phyloP scores from a whole-genome alignment of 768 basidiomycete genomes.

The Suillus paluster region DNA sequence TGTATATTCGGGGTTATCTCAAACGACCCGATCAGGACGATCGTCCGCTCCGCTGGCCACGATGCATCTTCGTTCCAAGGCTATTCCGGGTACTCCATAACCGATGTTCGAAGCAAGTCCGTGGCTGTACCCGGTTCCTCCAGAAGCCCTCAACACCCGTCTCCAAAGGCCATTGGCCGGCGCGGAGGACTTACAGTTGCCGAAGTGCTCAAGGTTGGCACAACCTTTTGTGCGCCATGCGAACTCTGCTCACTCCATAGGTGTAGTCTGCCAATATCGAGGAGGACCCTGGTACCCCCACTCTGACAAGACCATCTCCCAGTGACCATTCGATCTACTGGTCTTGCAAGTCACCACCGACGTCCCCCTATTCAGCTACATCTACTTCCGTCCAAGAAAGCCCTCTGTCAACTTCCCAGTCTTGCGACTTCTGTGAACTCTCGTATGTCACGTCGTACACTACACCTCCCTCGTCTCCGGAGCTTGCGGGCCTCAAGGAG shows the following conservation, averaged over 20 bases:
- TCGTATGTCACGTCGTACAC: constrained; percentile 36
- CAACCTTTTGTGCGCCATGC: too few relatives aligned
- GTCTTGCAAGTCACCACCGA: constrained; percentile 15
- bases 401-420: constrained; percentile 13
- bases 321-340: constrained; percentile 12
- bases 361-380: constrained; percentile 1
- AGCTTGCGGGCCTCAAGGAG: constrained; percentile 11
- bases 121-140: background rate
- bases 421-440: constrained; percentile 34
- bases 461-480: constrained; percentile 34
- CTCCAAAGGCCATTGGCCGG: constrained; percentile 23
- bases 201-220: constrained; percentile 12
- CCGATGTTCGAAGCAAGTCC: background rate
- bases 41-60: too few relatives aligned
- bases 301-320: constrained; percentile 2
- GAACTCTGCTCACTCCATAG: background rate
- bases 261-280: background rate
- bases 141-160: constrained; percentile 11
- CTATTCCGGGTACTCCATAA: background rate
- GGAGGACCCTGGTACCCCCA: background rate
- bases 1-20: constrained; percentile 32
- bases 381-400: constrained; percentile 9
- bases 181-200: constrained; percentile 23
- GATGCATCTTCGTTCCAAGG: background rate
- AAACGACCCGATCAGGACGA: constrained; percentile 17